phyloP scores from a whole-genome alignment of 169 alveolate genomes.

The Cryptosporidium bovis region DNA sequence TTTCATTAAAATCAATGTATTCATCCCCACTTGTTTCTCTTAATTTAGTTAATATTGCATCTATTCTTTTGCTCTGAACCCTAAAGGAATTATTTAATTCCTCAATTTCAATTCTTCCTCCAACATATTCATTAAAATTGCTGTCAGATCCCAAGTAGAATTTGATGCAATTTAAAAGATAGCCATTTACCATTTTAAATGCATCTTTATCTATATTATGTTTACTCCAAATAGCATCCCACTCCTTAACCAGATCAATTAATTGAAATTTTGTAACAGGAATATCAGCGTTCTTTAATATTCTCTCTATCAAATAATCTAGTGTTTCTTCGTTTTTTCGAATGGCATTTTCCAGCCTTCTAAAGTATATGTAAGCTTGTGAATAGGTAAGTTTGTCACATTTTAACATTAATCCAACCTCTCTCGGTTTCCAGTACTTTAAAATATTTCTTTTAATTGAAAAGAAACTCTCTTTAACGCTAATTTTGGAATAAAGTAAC shows the following conservation, averaged over 20 bases:
- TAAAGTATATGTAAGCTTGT: conserved; percentile 2
- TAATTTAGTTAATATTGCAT: conserved; percentile 3
- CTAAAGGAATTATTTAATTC: conserved; percentile 2
- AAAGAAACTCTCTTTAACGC: background rate
- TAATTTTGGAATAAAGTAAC: background rate
- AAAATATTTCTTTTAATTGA: conserved; percentile 15
- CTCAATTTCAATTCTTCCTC: conserved; percentile 9
- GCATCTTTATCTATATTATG: background rate
- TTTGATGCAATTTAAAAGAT: conserved; percentile 15
- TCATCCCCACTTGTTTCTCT: conserved; percentile 6
- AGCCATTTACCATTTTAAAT: conserved; percentile 22
- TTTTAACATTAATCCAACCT: background rate
- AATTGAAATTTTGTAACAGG: conserved; percentile 11
- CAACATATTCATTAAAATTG: background rate
- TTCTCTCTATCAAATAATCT: background rate
- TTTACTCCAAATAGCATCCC: conserved; percentile 33
- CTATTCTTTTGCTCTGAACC: conserved; percentile 12
- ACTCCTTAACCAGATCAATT: conserved; percentile 2
- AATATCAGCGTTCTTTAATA: background rate
- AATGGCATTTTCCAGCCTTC: background rate
- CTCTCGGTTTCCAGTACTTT: conserved; percentile 3
- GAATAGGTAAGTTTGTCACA: conserved; percentile 20
- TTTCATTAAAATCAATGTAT: conserved; percentile 3
- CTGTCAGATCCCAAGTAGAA: background rate
- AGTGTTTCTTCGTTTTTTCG: background rate